A percentile compares a stretch with the other conserved stretches of the same genome.
Conservation (phyloP, 2,329 filamentous ascomycete genomes). For the Trichoderma sp. region DNA sequence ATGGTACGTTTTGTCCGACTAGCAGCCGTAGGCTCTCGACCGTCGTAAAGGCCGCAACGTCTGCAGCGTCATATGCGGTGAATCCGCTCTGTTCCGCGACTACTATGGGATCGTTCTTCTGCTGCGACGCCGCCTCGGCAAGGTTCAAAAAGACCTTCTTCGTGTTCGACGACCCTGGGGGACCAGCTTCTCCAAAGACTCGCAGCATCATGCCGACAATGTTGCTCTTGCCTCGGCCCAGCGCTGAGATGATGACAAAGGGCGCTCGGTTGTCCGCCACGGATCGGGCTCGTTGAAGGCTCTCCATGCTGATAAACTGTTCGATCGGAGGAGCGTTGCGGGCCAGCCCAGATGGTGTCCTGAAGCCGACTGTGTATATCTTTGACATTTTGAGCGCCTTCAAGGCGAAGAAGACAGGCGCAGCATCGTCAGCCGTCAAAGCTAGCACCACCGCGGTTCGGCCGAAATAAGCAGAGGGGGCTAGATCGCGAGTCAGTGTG, state of each 20-base stretch:
- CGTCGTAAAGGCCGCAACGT: conserved; percentile 81
- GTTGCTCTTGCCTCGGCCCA: conserved; percentile 76
- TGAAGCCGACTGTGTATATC: conserved; percentile 84
- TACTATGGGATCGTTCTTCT: conserved; percentile 65
- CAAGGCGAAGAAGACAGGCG: conserved; percentile 76
- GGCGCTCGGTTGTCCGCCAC: conserved; percentile 59
- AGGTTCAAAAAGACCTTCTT: conserved; percentile 80
- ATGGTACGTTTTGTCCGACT: conserved; percentile 84
- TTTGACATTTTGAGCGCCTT: conserved; percentile 74
- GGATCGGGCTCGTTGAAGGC: conserved; percentile 54
- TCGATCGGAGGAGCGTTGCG: conserved; percentile 68
- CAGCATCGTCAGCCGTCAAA: conserved; percentile 71
- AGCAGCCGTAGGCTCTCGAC: conserved; percentile 77
- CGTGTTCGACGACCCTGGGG: conserved; percentile 40
- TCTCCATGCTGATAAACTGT: conserved; percentile 75
- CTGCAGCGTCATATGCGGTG: conserved; percentile 75
- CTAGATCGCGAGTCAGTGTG: conserved; percentile 77
- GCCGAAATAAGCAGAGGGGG: conserved; percentile 77
- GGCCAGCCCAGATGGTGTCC: conserved; percentile 61
- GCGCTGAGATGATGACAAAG: conserved; percentile 78
- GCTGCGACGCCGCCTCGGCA: conserved; percentile 57
- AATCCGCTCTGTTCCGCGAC: conserved; percentile 76
- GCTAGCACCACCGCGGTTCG: conserved; percentile 76
- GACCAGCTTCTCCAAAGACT: conserved; percentile 58
- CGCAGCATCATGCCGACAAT: conserved; percentile 77